phyloP scores from a whole-genome alignment of 2,329 filamentous ascomycete species.

The Fusarium annulatum region DNA sequence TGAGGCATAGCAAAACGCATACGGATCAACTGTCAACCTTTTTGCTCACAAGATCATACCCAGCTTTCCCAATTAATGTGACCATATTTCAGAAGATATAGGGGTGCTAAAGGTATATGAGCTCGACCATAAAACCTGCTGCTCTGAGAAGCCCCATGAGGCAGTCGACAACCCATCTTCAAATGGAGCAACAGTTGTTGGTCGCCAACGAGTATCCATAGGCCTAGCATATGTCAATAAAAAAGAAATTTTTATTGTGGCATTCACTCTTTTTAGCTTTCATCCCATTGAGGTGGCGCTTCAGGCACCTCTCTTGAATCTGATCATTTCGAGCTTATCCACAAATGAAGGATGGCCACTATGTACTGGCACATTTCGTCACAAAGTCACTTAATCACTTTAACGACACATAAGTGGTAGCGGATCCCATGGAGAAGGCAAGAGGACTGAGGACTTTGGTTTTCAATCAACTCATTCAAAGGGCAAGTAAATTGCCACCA shows the following conservation, averaged over 20 bases:
- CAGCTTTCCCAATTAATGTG: not conserved
- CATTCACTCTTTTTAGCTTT: fast-evolving
- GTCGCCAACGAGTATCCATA: not conserved
- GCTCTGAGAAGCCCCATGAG: not conserved
- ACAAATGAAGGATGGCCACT: too few species aligned
- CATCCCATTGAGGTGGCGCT: fast-evolving
- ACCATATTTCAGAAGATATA: not conserved
- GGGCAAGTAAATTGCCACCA: not conserved
- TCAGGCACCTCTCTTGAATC: too few species aligned
- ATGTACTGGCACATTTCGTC: not conserved
- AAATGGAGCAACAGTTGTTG: not conserved
- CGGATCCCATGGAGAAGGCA: not conserved
- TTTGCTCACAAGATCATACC: not conserved
- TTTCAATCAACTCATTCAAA: not conserved
- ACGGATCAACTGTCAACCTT: not conserved
- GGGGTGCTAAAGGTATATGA: not conserved
- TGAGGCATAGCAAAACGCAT: not conserved
- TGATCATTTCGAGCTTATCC: not conserved
- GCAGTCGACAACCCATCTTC: not conserved
- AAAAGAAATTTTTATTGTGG: too few species aligned
- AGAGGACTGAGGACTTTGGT: not conserved
- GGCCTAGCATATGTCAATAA: not conserved
- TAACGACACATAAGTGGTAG: not conserved
- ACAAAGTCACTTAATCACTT: not conserved
- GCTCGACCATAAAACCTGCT: not conserved